Evolutionary conservation across 2,329 filamentous ascomycete species (phyloP).

Genomic region (Claviceps monticola): DNA sequence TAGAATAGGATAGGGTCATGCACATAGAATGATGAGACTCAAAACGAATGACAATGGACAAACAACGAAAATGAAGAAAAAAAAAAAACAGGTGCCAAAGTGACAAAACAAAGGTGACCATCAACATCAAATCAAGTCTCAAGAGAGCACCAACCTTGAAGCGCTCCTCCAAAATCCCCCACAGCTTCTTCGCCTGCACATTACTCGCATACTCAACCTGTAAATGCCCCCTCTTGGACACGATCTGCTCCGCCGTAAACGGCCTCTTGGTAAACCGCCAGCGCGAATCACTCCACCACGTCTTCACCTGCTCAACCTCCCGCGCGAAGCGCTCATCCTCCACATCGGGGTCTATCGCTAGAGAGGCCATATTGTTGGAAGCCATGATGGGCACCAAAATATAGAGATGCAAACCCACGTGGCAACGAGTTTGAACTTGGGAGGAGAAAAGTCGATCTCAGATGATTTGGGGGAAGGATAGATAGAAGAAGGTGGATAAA

Average conservation of each 20-base stretch:
- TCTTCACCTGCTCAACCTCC: conserved; percentile 78
- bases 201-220: conserved; percentile 89
- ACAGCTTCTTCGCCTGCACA: conserved; percentile 82
- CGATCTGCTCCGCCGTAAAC: conserved; percentile 94
- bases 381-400: conserved; percentile 30
- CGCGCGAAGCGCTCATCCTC: conserved; percentile 59
- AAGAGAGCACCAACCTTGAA: conserved; percentile 50
- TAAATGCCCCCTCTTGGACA: conserved; percentile 83
- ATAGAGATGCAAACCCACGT: too few species aligned
- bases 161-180: conserved; percentile 72
- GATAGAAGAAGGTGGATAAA: not conserved
- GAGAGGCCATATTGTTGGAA: conserved; percentile 47
- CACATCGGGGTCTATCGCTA: conserved; percentile 38
- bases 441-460: not conserved
- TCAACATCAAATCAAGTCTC: too few species aligned
- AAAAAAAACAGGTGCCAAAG: not conserved
- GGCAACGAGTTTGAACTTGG: not conserved
- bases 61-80: not conserved
- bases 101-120: too few species aligned
- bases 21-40: too few species aligned
- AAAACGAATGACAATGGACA: not conserved
- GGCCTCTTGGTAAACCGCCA: conserved; percentile 88
- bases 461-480: not conserved
- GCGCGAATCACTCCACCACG: conserved; percentile 86
- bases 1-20: too few species aligned